phyloP scores from a whole-genome alignment of 169 alveolate genomes.

The Miamiensis avidus region DNA sequence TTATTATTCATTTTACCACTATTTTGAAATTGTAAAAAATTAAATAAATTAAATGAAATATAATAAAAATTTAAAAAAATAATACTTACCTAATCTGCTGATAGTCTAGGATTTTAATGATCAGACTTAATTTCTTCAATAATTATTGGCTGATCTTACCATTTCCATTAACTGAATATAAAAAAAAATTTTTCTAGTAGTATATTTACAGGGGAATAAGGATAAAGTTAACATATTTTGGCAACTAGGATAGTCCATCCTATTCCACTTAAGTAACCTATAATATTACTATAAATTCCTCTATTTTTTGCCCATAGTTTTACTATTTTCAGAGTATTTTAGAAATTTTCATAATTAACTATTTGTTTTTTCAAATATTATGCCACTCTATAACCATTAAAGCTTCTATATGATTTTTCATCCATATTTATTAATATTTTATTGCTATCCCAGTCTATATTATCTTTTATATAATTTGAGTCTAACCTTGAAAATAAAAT shows the following conservation, averaged over 20 bases:
- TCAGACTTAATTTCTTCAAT: conserved; percentile 58
- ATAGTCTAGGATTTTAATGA: conserved; percentile 34
- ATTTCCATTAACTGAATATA: conserved; percentile 69
- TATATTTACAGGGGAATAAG: conserved; percentile 63
- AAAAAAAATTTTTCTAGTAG: conserved; percentile 76
- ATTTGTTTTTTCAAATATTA: conserved; percentile 50
- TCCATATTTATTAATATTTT: conserved; percentile 69
- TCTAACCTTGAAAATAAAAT: conserved; percentile 73
- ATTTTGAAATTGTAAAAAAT: no score
- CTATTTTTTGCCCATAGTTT: conserved; percentile 86
- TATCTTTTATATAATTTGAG: conserved; percentile 46
- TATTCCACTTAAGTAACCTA: conserved; percentile 86
- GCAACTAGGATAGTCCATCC: conserved; percentile 84
- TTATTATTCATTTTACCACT: background rate
- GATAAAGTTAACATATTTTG: conserved; percentile 70
- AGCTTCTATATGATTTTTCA: conserved; percentile 64
- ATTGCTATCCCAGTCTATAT: conserved; percentile 54
- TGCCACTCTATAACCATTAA: conserved; percentile 83
- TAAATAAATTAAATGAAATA: no score
- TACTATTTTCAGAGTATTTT: conserved; percentile 65
- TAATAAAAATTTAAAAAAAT: no score
- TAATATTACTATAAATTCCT: conserved; percentile 80
- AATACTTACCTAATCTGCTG: conserved; percentile 7
- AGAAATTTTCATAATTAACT: conserved; percentile 59
- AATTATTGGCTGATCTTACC: conserved; percentile 64